A percentile compares a stretch with the other conserved stretches of the same genome.
phyloP scores from a whole-genome alignment of 1,284 basidiomycete species.

The Cryptococcus jaspeensis region DNA sequence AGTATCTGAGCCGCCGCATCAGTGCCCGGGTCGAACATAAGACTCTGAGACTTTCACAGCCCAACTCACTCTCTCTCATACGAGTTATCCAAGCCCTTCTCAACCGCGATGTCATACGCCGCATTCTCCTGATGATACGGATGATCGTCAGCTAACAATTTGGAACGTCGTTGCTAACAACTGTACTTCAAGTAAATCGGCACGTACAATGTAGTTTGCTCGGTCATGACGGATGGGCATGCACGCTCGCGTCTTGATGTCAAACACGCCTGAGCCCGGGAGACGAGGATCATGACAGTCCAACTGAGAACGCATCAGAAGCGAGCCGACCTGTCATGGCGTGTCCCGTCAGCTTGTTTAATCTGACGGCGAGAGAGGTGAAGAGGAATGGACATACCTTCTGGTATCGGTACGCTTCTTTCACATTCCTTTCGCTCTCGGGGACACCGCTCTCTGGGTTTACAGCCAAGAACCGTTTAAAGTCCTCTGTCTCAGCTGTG shows the following conservation, averaged over 20 bases:
- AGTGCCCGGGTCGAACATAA: not conserved
- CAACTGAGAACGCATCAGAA: constrained; percentile 93
- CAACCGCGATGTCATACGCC: constrained; percentile 68
- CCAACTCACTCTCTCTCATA: constrained; percentile 70
- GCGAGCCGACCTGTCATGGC: constrained; percentile 60
- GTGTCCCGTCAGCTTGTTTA: not conserved
- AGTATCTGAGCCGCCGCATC: constrained; percentile 56
- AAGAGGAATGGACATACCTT: constrained; percentile 57
- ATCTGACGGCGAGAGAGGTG: too few relatives aligned
- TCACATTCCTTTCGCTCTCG: constrained; percentile 49
- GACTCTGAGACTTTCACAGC: not conserved
- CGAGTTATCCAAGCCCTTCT: constrained; percentile 66
- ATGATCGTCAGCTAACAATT: not conserved
- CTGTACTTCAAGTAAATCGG: too few relatives aligned
- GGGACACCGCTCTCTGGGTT: constrained; percentile 48
- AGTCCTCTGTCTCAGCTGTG: constrained; percentile 66
- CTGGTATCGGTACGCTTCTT: constrained; percentile 78
- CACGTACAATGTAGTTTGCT: constrained; percentile 73
- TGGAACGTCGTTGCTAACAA: not conserved
- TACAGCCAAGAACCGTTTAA: constrained; percentile 62
- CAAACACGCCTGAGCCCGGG: constrained; percentile 88
- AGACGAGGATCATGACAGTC: constrained; percentile 80
- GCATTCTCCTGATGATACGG: constrained; percentile 54
- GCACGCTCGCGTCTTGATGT: constrained; percentile 91
- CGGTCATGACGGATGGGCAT: constrained; percentile 81